These are phyloP conservation scores for Podospora tetraspora DNA, from an alignment of 495 filamentous ascomycete genomes.

Conservation along the genomic window DNA sequence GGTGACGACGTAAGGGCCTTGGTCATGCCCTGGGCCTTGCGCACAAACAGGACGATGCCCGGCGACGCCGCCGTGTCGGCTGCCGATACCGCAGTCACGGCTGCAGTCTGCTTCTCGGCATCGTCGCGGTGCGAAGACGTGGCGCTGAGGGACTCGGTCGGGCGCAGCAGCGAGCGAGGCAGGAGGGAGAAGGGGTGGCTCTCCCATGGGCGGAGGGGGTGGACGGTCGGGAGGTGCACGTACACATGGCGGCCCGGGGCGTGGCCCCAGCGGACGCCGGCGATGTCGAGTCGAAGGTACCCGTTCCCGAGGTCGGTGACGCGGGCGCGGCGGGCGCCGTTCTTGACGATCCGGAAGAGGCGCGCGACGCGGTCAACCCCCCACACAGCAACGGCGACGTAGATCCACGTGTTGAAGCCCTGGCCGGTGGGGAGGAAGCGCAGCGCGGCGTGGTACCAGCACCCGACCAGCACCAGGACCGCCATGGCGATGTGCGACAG, in stretches of 20 bases:
- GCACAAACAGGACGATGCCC: constrained; percentile 30
- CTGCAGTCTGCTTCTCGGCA: constrained; percentile 1
- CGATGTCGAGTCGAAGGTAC: background rate
- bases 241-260: background rate
- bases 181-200: background rate
- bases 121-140: background rate
- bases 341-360: background rate
- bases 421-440: constrained; percentile 4
- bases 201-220: background rate
- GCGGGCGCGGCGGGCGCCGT: constrained; percentile 1
- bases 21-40: constrained; percentile 28
- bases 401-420: constrained; percentile 4
- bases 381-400: constrained; percentile 1
- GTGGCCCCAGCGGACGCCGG: background rate
- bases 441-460: constrained; percentile 38
- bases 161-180: background rate
- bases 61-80: background rate
- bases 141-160: background rate
- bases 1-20: constrained; percentile 15
- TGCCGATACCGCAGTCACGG: background rate
- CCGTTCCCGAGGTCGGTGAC: constrained; percentile 1
- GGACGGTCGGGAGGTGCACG: constrained; percentile 2
- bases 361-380: background rate
- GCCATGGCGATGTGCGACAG: constrained; percentile 36
- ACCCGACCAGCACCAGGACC: constrained; percentile 36